Conservation (phyloP, 2,329 filamentous ascomycete genomes). For the Simplicillium sp. region DNA sequence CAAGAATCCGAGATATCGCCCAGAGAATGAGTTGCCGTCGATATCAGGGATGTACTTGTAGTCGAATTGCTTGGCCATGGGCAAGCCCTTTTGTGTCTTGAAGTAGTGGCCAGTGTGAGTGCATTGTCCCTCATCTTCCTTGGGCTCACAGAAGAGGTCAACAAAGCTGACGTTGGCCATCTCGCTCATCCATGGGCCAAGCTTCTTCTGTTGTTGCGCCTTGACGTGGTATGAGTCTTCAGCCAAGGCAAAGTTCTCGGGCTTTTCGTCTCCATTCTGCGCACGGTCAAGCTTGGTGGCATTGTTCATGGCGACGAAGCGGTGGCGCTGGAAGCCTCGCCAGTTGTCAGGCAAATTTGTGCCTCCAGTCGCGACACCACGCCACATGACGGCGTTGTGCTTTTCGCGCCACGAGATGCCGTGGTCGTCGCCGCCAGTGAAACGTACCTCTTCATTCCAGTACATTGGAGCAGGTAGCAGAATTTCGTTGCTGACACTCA, state of each 20-base stretch:
- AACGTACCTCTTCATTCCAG: constrained; percentile 53
- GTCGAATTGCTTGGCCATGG: constrained; percentile 43
- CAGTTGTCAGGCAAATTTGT: constrained; percentile 51
- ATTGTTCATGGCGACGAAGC: constrained; percentile 67
- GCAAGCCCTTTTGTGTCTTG: constrained; percentile 24
- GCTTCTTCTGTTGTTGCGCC: constrained; percentile 31
- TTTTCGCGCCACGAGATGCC: constrained; percentile 51
- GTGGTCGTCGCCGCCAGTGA: constrained; percentile 45
- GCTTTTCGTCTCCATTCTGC: constrained; percentile 29
- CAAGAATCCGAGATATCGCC: constrained; percentile 60
- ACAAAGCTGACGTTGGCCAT: constrained; percentile 44
- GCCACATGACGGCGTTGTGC: constrained; percentile 46
- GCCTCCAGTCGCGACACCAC: constrained; percentile 59
- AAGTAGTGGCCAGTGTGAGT: constrained; percentile 40
- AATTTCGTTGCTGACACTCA: constrained; percentile 61
- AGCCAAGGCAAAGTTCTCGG: constrained; percentile 46
- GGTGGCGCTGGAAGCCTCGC: constrained; percentile 65
- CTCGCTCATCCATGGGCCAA: constrained; percentile 38
- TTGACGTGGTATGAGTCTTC: constrained; percentile 34
- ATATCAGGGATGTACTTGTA: constrained; percentile 67
- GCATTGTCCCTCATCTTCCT: constrained; percentile 28
- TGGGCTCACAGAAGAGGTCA: constrained; percentile 40
- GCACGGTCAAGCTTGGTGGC: constrained; percentile 44
- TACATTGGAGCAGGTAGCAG: constrained; percentile 62
- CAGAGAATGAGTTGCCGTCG: constrained; percentile 65